Base-by-base conservation (phyloP, 768 basidiomycete species). In the Tylopilus rubrobrunneus region DNA sequence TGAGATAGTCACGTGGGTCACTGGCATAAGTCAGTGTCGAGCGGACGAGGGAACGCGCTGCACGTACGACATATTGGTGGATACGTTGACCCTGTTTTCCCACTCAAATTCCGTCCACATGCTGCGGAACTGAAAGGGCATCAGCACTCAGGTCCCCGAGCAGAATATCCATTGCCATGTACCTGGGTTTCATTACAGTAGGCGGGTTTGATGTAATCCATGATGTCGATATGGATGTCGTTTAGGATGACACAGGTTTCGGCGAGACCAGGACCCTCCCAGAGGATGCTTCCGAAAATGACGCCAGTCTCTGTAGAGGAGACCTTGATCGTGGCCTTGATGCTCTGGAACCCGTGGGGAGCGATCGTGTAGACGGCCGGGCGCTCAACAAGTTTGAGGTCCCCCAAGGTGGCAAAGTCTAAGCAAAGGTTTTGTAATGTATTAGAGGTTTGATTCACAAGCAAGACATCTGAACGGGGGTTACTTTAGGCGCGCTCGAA, bases 21-120 rank as follows among this genome's bases (percentile, higher is more conserved):
- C 90, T 91, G 14, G 39, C 10, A 5, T 9, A 17, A 1, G 36
- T 37, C 36, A 37, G 15, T 5, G 36, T 6, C 15, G 36, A 34
- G 33, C 11, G 33, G 31, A 31, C 14, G 12, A 34, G 34, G 11
- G 34, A 12, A 34, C 14, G 37, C 17, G 10, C 31, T 37, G 5
- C 34, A 82, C 89, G 62, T 73, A 91, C 88, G 86, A 81, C 71
- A 95, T 83, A 23, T 83, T 72, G 44, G 86, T 89, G 59, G 85
- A 86, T 51, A 98, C 91, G 66, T 98, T 98, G 51, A 98, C 96
- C 62, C 95, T 83, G 74, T 99, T 99, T 79, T 99, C 96, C 96
- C 96, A 99, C 71, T 99, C 96, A 64, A 99, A 99, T 71, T 98
- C 97, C 27, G 95, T 99, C 96, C 96, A 97, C 93, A 96, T 96